Conservation (phyloP, 345 rosid genomes). For the Salix arbutifolia region DNA sequence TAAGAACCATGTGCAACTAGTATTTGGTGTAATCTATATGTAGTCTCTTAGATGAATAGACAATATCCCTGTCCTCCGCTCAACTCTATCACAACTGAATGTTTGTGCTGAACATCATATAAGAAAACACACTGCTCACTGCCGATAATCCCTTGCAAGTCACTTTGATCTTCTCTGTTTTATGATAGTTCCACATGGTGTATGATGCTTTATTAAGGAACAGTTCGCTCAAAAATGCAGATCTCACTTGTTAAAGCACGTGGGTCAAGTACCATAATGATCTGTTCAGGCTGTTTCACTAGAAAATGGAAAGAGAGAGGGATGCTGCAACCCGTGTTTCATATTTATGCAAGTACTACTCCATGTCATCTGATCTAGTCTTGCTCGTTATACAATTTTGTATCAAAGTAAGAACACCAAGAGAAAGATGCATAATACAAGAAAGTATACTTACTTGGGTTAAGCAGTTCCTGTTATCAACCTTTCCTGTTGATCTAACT, state of each 20-base stretch:
- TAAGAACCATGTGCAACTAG: background rate
- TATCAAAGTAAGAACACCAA: background rate
- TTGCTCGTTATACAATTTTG: background rate
- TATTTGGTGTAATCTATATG: background rate
- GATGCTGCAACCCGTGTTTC: background rate
- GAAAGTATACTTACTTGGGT: constrained; percentile 26
- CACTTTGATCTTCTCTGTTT: background rate
- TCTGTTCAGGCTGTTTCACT: background rate
- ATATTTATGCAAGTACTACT: background rate
- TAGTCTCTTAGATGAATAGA: background rate
- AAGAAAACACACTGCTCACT: background rate
- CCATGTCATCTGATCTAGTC: background rate
- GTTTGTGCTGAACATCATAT: background rate
- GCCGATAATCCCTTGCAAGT: background rate
- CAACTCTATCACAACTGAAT: background rate
- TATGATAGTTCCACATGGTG: background rate
- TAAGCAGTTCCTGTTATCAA: constrained; percentile 91
- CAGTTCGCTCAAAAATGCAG: background rate
- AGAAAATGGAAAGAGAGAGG: background rate
- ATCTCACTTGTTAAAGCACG: background rate
- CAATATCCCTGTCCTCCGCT: background rate
- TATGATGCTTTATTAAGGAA: background rate
- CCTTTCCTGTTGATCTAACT: constrained; percentile 74
- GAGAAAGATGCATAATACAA: background rate
- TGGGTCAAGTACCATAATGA: background rate